Evolutionary conservation across 257 asterid genomes (phyloP).

Genomic region (Paulownia fortunei): DNA sequence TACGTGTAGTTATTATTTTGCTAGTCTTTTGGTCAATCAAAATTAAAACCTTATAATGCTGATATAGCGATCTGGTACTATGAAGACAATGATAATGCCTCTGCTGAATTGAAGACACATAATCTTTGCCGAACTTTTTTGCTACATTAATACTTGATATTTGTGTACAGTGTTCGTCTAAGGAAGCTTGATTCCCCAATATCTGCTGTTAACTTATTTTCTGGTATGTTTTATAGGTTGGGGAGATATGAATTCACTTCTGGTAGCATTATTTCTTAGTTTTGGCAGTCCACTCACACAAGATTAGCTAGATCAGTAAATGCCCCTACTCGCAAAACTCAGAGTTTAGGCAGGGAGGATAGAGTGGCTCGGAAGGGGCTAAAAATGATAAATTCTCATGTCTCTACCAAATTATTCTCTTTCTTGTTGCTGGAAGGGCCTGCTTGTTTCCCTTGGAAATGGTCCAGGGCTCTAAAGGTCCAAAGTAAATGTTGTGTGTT

Average conservation of each 20-base stretch:
- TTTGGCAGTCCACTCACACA: slow-evolving; percentile 17
- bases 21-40: background rate
- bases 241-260: slow-evolving; percentile 24
- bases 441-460: background rate
- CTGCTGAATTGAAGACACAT: background rate
- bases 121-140: background rate
- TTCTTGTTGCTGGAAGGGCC: slow-evolving; percentile 10
- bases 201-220: slow-evolving; percentile 7
- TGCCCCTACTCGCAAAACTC: background rate
- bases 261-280: slow-evolving; percentile 6
- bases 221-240: slow-evolving; percentile 25
- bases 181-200: background rate
- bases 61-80: background rate
- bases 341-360: slow-evolving; percentile 19
- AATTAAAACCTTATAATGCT: background rate
- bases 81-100: background rate
- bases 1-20: background rate
- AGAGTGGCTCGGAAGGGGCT: slow-evolving; percentile 6
- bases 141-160: background rate
- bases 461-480: slow-evolving; percentile 8
- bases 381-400: background rate
- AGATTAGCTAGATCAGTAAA: slow-evolving; percentile 8
- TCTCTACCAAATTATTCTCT: background rate
- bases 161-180: background rate
- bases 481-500: background rate